Evolutionary conservation across 2,329 filamentous ascomycete species (phyloP).

Genomic region (Botrytis medusae): DNA sequence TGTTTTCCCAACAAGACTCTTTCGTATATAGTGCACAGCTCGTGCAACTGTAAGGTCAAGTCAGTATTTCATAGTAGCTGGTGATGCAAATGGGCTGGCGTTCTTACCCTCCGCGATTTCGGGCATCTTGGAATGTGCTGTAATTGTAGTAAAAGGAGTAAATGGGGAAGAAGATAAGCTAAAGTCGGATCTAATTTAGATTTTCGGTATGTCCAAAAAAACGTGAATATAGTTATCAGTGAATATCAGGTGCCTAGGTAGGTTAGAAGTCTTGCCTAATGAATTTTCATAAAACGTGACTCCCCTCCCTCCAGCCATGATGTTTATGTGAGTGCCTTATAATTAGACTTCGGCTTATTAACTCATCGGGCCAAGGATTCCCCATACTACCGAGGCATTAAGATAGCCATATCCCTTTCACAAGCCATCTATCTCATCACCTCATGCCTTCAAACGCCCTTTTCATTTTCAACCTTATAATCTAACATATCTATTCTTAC

Average conservation of each 20-base stretch:
- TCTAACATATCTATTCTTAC: constrained; percentile 3
- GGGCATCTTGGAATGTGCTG: constrained; percentile 48
- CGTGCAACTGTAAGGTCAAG: constrained; percentile 62
- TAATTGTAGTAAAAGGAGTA: not conserved
- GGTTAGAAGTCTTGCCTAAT: not conserved
- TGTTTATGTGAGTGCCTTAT: not conserved
- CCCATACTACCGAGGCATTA: constrained; percentile 17
- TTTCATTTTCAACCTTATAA: constrained; percentile 7
- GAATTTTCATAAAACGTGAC: not conserved
- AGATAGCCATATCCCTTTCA: constrained; percentile 19
- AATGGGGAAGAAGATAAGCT: not conserved
- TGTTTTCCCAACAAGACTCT: constrained; percentile 80
- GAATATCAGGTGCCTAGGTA: not conserved
- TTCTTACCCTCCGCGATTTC: constrained; percentile 60
- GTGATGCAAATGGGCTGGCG: not conserved
- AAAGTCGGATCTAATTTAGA: not conserved
- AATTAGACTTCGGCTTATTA: not conserved
- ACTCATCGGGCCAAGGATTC: constrained; percentile 5
- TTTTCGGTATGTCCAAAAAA: not conserved
- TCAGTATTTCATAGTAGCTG: not conserved
- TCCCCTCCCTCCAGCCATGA: not conserved
- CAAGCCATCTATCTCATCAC: constrained; percentile 11
- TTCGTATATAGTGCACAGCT: constrained; percentile 79
- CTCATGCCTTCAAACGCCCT: constrained; percentile 1
- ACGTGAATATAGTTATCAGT: not conserved